Percentiles rank a stretch among this genome's conserved stretches.
These are phyloP conservation scores for Centella asiatica DNA, from an alignment of 129 eudicot species.

Conservation along the genomic window DNA sequence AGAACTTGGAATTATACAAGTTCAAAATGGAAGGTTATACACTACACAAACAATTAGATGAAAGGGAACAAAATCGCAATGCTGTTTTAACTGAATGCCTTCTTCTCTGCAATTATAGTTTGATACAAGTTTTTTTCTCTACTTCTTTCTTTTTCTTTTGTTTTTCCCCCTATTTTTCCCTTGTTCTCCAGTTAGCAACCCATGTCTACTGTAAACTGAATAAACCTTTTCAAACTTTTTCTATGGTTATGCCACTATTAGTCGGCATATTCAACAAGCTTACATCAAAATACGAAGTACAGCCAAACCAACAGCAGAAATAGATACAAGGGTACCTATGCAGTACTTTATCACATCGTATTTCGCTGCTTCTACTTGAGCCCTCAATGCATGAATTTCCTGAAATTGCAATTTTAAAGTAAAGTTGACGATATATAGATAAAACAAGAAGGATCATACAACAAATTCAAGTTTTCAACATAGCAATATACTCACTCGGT, in stretches of 20 bases:
- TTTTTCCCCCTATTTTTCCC: background rate
- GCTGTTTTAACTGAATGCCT: background rate
- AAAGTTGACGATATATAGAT: background rate
- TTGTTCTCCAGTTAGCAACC: background rate
- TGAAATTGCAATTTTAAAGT: conserved; percentile 14
- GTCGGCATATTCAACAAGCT: conserved; percentile 19
- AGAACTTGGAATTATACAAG: too few species aligned
- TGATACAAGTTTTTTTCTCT: background rate
- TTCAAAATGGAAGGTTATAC: too few species aligned
- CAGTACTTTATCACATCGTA: conserved; percentile 93
- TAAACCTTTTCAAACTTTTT: conserved; percentile 13
- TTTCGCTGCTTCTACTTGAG: conserved; percentile 91
- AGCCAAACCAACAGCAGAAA: conserved; percentile 92
- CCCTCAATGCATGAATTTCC: conserved; percentile 88
- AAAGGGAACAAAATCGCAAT: background rate
- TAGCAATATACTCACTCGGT: conserved; percentile 48
- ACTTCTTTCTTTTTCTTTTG: too few species aligned
- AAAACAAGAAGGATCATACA: background rate
- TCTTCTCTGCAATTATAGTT: conserved; percentile 8
- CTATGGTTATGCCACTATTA: conserved; percentile 26
- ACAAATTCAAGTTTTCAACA: background rate
- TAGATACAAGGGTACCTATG: conserved; percentile 89
- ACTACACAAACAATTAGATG: too few species aligned
- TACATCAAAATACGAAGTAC: conserved; percentile 70
- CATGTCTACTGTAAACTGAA: conserved; percentile 9